Base-by-base conservation (phyloP, 257 asterid species). In the Echites panduratus region DNA sequence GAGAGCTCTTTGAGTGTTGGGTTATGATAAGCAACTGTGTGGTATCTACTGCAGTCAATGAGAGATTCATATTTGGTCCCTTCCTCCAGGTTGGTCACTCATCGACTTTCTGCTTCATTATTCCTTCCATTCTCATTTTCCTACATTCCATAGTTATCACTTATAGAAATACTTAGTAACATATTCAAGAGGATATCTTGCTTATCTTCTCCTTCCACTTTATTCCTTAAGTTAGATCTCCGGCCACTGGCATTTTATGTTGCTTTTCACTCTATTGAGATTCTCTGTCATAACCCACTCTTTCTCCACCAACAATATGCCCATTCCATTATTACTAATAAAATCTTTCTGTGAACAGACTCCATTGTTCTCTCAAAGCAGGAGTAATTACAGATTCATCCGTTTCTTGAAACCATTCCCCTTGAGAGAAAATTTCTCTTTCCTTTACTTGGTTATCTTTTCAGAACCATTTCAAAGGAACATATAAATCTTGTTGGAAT, bases 41-140 rank as follows among this genome's bases (percentile, higher is more conserved):
- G 80, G 78, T 68, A 49, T 74, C 61, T 50, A 43, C 44, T 69
- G 79, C 77, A 35, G 75, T 74, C 77, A 75, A 73, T 68, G 68
- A 71, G 70, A 72, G 76, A 69, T 70, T 78, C 76, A 22, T 83
- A 76, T 63, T 63, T 74, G 68, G 66, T 71, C 71, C 68, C 54
- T 61, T 79, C 70, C 27, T 81, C 62, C 82, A 82, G 83, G 79
- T 76, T 82, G 72, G 87, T 74, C 70, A 54, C 67, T 70, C 59
- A 53, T 76, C 58, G 70, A 66, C 76, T 79, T 70, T 59, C 71
- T 67, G 70, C 79, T 70, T 53, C 74, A 49, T 70, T 72, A 66
- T 58, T 81, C 71, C 81, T 72, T 63, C 70, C 75, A 44, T 64
- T 48, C 32, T 20, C 68, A 54, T 74, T 78, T 56, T 45, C 79